phyloP scores from a whole-genome alignment of 768 basidiomycete species.

The Naganishia onofrii region DNA sequence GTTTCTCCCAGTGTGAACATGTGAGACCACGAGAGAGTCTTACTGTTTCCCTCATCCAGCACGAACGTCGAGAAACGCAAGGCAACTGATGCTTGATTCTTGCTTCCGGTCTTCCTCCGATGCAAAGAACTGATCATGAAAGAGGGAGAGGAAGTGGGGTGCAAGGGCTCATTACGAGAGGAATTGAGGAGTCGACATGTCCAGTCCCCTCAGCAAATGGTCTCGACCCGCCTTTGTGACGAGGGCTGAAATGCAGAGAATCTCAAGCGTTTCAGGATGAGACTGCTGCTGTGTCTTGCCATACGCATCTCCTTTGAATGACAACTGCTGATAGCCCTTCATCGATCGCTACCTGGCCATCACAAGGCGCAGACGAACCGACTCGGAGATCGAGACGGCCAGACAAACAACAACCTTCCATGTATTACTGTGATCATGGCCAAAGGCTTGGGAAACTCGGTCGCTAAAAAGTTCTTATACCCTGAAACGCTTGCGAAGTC shows the following conservation, averaged over 20 bases:
- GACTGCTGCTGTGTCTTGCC: background rate
- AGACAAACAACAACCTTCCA: background rate
- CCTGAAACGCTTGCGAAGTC: background rate
- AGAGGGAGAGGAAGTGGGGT: no score
- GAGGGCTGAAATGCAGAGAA: background rate
- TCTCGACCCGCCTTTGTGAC: background rate
- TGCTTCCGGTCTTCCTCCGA: background rate
- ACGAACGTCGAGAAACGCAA: no score
- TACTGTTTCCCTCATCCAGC: no score
- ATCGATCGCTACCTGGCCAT: background rate
- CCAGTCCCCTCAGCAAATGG: no score
- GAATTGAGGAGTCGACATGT: no score
- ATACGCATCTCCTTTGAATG: background rate
- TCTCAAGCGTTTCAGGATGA: background rate
- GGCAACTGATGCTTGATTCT: background rate
- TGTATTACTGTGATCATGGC: no score
- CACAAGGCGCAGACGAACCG: background rate
- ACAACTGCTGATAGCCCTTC: background rate
- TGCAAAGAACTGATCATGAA: no score
- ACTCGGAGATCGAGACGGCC: background rate
- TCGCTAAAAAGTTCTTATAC: background rate
- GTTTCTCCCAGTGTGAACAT: background rate
- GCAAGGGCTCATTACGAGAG: no score
- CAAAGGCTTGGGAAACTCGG: background rate
- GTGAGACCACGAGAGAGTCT: background rate